phyloP scores from a whole-genome alignment of 2,329 filamentous ascomycete species.

The Cladorrhinum sp. region DNA sequence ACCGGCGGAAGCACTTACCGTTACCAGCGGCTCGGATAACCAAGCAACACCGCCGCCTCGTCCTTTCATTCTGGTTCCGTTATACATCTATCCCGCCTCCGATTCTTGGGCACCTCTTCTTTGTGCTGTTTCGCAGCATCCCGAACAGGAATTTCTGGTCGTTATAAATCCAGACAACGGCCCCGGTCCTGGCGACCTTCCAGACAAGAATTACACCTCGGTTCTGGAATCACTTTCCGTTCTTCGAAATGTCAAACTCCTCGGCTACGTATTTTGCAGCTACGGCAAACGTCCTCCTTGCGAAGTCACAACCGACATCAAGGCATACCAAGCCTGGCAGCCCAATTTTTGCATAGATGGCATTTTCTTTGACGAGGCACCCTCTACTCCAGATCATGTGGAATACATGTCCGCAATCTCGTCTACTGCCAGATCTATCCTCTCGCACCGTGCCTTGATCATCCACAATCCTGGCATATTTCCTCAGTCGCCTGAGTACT shows the following conservation, averaged over 20 bases:
- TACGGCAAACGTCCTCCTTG: slow-evolving; percentile 27
- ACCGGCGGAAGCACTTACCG: neutral
- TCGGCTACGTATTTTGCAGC: slow-evolving; percentile 34
- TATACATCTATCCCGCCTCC: slow-evolving; percentile 35
- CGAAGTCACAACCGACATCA: slow-evolving; percentile 38
- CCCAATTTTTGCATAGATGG: slow-evolving; percentile 9
- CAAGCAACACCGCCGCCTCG: neutral
- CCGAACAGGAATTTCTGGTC: slow-evolving; percentile 30
- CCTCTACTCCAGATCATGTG: slow-evolving; percentile 6
- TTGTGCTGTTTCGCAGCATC: slow-evolving; percentile 23
- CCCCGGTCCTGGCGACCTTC: slow-evolving; percentile 28
- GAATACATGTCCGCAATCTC: slow-evolving; percentile 14
- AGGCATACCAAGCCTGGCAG: slow-evolving; percentile 40
- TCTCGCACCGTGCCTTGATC: slow-evolving; percentile 20
- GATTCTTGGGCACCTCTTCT: slow-evolving; percentile 33
- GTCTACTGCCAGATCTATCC: slow-evolving; percentile 4
- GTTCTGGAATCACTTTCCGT: slow-evolving; percentile 26
- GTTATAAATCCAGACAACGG: slow-evolving; percentile 34
- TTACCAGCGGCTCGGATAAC: neutral
- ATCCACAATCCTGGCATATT: slow-evolving; percentile 46
- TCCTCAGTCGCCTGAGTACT: slow-evolving; percentile 37
- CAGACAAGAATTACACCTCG: slow-evolving; percentile 31
- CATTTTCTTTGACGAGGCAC: slow-evolving; percentile 20
- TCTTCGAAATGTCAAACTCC: slow-evolving; percentile 28
- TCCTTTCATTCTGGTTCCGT: slow-evolving; percentile 31